phyloP scores from a whole-genome alignment of 2,329 filamentous ascomycete genomes.

The Diaporthe amygdali region DNA sequence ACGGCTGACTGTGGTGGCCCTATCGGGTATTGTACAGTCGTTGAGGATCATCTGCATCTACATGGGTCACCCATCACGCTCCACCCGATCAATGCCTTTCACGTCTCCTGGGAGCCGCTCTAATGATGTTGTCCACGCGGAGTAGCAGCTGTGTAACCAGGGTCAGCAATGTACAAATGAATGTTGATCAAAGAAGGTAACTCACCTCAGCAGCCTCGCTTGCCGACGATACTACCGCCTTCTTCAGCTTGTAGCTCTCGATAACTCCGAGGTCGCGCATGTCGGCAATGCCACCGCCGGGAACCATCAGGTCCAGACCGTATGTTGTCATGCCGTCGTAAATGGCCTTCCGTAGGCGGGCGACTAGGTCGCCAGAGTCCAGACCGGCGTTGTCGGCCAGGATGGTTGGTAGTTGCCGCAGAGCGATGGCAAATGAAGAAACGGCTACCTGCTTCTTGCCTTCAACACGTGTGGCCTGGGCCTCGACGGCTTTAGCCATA shows the following conservation, averaged over 20 bases:
- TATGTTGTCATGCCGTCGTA: constrained; percentile 95
- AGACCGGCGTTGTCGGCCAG: constrained; percentile 96
- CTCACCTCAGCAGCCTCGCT: constrained; percentile 95
- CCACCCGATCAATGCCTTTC: constrained; percentile 68
- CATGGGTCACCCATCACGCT: neutral
- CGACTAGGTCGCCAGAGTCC: constrained; percentile 92
- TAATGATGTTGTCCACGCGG: constrained; percentile 97
- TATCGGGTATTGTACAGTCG: constrained; percentile 29
- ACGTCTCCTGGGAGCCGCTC: constrained; percentile 83
- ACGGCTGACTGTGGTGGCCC: constrained; percentile 23
- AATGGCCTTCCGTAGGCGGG: constrained; percentile 88
- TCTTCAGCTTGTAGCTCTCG: constrained; percentile 98
- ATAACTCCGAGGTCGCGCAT: constrained; percentile 96
- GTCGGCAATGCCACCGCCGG: constrained; percentile 90
- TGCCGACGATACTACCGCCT: constrained; percentile 94
- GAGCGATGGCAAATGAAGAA: constrained; percentile 83
- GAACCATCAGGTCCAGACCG: constrained; percentile 85
- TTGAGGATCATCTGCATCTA: neutral
- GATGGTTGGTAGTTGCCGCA: constrained; percentile 94
- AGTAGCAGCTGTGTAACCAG: constrained; percentile 71
- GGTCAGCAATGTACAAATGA: constrained; percentile 16
- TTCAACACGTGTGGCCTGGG: constrained; percentile 88
- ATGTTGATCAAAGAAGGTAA: constrained; percentile 16
- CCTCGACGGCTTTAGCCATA: constrained; percentile 98
- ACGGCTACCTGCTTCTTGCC: constrained; percentile 97